phyloP scores from a whole-genome alignment of 2,329 filamentous ascomycete genomes.

The Beauveria scarabaeidicola region DNA sequence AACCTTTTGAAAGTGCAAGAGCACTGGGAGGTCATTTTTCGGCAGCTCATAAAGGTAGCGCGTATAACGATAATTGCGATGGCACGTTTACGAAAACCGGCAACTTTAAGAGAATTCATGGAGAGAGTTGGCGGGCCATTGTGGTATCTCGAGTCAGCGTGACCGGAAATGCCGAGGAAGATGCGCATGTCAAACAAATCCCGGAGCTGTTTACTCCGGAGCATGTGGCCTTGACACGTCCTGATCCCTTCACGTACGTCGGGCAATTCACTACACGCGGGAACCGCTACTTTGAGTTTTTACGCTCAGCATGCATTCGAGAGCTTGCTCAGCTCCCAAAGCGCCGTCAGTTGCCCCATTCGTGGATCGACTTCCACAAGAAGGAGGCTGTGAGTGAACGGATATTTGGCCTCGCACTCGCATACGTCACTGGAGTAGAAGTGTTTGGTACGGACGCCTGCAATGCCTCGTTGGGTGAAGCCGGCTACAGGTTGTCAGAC shows the following conservation, averaged over 20 bases:
- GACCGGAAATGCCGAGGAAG: background rate
- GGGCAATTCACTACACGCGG: background rate
- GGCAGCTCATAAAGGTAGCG: conserved; percentile 12
- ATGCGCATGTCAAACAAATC: too few species aligned
- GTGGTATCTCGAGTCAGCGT: conserved; percentile 19
- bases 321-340: conserved; percentile 17
- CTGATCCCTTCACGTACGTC: conserved; percentile 2
- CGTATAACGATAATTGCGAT: conserved; percentile 26
- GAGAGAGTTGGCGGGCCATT: conserved; percentile 11
- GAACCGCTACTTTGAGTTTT: background rate
- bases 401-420: conserved; percentile 23
- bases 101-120: conserved; percentile 2
- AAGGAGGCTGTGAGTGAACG: conserved; percentile 14
- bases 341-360: conserved; percentile 18
- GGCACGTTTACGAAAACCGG: conserved; percentile 22
- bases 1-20: conserved; percentile 11
- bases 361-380: conserved; percentile 20
- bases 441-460: conserved; percentile 16
- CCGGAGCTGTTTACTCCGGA: background rate
- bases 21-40: conserved; percentile 14
- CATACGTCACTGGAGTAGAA: conserved; percentile 23
- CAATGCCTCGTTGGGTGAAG: background rate
- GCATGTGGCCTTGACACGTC: background rate
- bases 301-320: background rate
- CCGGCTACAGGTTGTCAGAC: conserved; percentile 11